Evolutionary conservation across 2,329 filamentous ascomycete species (phyloP), one percentile per base, ranked within the genome.

Genomic region (Phoma herbarum): DNA sequence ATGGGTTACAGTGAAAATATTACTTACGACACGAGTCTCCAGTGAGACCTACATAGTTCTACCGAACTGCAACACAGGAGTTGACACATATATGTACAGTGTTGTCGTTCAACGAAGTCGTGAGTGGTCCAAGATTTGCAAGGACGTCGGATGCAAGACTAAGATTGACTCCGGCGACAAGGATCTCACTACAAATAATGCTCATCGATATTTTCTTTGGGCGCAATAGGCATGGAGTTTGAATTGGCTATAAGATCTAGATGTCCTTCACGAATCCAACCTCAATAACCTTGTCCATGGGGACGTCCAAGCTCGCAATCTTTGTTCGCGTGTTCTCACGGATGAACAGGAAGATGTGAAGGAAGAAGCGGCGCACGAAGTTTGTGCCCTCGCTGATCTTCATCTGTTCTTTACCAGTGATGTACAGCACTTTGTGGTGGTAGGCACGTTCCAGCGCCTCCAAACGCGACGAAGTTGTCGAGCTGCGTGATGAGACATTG

Each of bases 261-360:
- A 90, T 86, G 61, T 89, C 86, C 75, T 89, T 89, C 1, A 90
- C 82, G 70, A 90, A 90, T 0, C 88, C 88, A 18, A 90, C 86
- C 76, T 90, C 88, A 18, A 90, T 84, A 46, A 90, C 72, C 47
- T 83, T 81, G 59, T 90, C 87, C 59, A 84, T 82, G 0, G 84
- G 82, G 41, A 89, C 76, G 47, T 83, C 77, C 57, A 90, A 74
- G 65, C 87, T 87, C 14, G 87, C 85, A 75, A 90, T 84, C 79
- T 90, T 90, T 1, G 85, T 83, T 50, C 88, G 77, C 12, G 85
- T 86, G 64, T 89, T 90, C 37, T 90, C 88, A 28, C 88, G 77
- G 49, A 90, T 81, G 80, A 87, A 90, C 59, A 90, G 72, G 61
- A 90, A 90, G 0, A 81, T 75, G 47, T 78, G 78, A 11, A 91